Conservation (phyloP, 2,329 filamentous ascomycete species). For the Ceratocystis cacaofunesta region DNA sequence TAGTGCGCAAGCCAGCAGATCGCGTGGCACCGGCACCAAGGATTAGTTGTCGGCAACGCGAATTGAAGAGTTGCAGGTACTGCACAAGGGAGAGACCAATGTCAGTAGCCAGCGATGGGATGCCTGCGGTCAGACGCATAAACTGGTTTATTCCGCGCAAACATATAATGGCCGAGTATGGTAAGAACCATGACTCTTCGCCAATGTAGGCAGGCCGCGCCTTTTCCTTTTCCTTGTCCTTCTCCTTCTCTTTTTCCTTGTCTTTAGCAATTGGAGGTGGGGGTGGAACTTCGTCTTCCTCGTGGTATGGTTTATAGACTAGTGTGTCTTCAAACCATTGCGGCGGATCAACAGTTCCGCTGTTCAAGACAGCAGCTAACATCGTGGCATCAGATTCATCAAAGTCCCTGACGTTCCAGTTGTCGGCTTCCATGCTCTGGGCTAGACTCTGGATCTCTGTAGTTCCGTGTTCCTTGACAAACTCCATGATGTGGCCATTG, state of each 20-base stretch:
- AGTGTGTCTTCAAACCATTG: slow-evolving; percentile 49
- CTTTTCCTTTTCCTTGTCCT: slow-evolving; percentile 46
- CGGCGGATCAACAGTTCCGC: slow-evolving; percentile 54
- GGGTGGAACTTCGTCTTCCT: slow-evolving; percentile 24
- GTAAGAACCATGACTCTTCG: slow-evolving; percentile 70
- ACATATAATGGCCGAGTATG: slow-evolving; percentile 67
- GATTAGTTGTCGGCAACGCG: slow-evolving; percentile 87
- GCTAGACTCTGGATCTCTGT: slow-evolving; percentile 59
- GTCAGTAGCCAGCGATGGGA: slow-evolving; percentile 79
- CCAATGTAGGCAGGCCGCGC: slow-evolving; percentile 63
- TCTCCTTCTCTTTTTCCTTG: slow-evolving; percentile 38
- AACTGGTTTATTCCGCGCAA: slow-evolving; percentile 71
- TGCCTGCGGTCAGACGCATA: slow-evolving; percentile 65
- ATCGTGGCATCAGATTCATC: slow-evolving; percentile 43
- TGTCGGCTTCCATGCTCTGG: slow-evolving; percentile 63
- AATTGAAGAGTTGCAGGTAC: slow-evolving; percentile 88
- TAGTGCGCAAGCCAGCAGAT: slow-evolving; percentile 84
- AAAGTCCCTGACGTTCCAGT: slow-evolving; percentile 68
- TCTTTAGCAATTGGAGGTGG: slow-evolving; percentile 33
- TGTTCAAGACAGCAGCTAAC: slow-evolving; percentile 49
- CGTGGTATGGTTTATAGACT: slow-evolving; percentile 38
- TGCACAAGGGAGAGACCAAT: slow-evolving; percentile 66
- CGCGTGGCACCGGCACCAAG: slow-evolving; percentile 83
- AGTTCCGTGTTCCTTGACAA: slow-evolving; percentile 57
- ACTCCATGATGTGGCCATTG: slow-evolving; percentile 68